These are phyloP conservation scores for Hylodesmum podocarpum DNA, from an alignment of 306 rosid genomes.

Conservation along the genomic window DNA sequence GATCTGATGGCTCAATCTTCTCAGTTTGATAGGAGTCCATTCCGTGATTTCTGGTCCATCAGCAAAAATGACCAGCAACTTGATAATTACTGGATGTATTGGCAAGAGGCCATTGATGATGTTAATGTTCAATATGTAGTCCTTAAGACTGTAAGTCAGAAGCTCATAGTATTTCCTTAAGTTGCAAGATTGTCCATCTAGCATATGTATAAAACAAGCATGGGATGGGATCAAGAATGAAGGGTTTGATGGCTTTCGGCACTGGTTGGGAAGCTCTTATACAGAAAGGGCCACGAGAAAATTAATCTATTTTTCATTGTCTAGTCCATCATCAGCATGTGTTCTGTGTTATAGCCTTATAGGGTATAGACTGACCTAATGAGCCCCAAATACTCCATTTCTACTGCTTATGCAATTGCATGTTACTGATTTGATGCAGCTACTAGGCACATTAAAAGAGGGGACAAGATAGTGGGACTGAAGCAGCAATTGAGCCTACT, in stretches of 20 bases:
- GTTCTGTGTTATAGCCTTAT: constrained; percentile 56
- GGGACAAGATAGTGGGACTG: constrained; percentile 64
- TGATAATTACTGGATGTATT: constrained; percentile 55
- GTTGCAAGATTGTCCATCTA: neutral
- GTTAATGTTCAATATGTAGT: constrained; percentile 48
- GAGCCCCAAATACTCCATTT: constrained; percentile 63
- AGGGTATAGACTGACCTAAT: constrained; percentile 53
- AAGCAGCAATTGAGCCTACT: constrained; percentile 45
- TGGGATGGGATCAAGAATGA: constrained; percentile 63
- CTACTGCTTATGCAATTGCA: constrained; percentile 65
- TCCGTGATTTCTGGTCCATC: constrained; percentile 41
- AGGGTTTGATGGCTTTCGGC: constrained; percentile 48
- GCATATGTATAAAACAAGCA: constrained; percentile 51
- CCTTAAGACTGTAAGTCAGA: constrained; percentile 38
- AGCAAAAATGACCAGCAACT: constrained; percentile 53
- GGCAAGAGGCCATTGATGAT: constrained; percentile 61
- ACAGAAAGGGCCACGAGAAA: constrained; percentile 45
- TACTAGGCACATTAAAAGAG: constrained; percentile 59
- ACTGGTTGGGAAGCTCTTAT: constrained; percentile 48
- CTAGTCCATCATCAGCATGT: constrained; percentile 52
- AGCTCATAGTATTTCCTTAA: neutral
- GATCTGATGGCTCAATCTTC: constrained; percentile 53
- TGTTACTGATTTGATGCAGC: constrained; percentile 54
- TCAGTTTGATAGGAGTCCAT: constrained; percentile 48
- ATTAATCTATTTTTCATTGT: constrained; percentile 58